Conservation (phyloP, 352 stramenopile species). For the Pythium insidiosum region DNA sequence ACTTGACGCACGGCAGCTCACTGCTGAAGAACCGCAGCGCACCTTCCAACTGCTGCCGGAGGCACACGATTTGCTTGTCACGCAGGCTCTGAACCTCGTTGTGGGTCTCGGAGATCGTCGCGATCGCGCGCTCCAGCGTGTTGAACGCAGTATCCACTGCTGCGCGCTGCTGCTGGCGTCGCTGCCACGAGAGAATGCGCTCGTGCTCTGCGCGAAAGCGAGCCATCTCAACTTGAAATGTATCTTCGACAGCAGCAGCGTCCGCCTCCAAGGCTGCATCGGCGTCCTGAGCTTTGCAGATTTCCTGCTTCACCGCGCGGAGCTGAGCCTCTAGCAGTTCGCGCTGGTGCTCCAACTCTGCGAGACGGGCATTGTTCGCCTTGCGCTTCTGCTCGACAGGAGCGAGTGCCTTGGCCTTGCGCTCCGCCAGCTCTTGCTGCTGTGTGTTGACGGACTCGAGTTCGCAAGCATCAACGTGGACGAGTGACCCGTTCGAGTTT, state of each 20-base stretch:
- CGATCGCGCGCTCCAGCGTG: slow-evolving; percentile 26
- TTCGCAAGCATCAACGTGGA: slow-evolving; percentile 7
- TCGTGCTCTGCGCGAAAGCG: slow-evolving; percentile 43
- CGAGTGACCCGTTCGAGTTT: neutral
- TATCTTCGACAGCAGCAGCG: slow-evolving; percentile 35
- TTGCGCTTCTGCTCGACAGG: slow-evolving; percentile 24
- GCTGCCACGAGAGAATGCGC: slow-evolving; percentile 27
- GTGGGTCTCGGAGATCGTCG: slow-evolving; percentile 22
- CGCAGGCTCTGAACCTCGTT: slow-evolving; percentile 32
- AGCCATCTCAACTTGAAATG: slow-evolving; percentile 31
- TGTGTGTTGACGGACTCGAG: slow-evolving; percentile 5
- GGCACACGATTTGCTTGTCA: slow-evolving; percentile 35
- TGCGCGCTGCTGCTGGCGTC: slow-evolving; percentile 24
- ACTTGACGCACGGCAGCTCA: slow-evolving; percentile 70
- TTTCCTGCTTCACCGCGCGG: slow-evolving; percentile 31
- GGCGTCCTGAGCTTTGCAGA: slow-evolving; percentile 20
- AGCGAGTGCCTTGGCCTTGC: slow-evolving; percentile 24
- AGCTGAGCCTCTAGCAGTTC: slow-evolving; percentile 53
- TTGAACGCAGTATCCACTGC: slow-evolving; percentile 29
- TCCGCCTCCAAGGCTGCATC: slow-evolving; percentile 22
- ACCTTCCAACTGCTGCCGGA: slow-evolving; percentile 57
- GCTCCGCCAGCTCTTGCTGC: slow-evolving; percentile 21
- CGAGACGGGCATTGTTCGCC: slow-evolving; percentile 8
- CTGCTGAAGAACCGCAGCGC: slow-evolving; percentile 66
- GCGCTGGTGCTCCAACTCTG: slow-evolving; percentile 27